These are phyloP conservation scores for Xenoacremonium recifei DNA, from an alignment of 2,329 filamentous ascomycete genomes.

Conservation along the genomic window DNA sequence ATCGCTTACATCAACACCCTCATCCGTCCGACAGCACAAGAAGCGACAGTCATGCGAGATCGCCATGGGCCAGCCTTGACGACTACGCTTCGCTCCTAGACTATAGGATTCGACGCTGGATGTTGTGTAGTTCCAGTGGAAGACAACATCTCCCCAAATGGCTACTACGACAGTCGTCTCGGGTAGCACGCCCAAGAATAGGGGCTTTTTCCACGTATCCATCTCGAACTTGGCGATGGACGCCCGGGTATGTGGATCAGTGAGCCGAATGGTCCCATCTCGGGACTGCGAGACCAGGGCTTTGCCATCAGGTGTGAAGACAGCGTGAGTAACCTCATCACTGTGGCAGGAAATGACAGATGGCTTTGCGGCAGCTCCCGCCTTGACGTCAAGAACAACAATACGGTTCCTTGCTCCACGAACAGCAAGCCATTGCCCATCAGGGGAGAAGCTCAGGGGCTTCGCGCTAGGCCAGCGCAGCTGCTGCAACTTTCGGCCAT, in stretches of 20 bases:
- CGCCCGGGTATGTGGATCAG: slow-evolving; percentile 13
- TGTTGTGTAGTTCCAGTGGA: slow-evolving; percentile 31
- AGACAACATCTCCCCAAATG: slow-evolving; percentile 34
- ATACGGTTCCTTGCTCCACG: slow-evolving; percentile 20
- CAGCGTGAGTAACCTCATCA: slow-evolving; percentile 24
- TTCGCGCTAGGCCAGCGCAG: slow-evolving; percentile 20
- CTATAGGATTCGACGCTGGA: slow-evolving; percentile 30
- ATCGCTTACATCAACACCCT: slow-evolving; percentile 35
- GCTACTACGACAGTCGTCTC: slow-evolving; percentile 30
- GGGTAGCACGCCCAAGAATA: slow-evolving; percentile 25
- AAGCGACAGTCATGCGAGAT: slow-evolving; percentile 36
- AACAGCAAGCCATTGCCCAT: slow-evolving; percentile 23
- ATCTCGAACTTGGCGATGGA: slow-evolving; percentile 28
- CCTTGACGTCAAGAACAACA: slow-evolving; percentile 17
- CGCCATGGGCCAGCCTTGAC: slow-evolving; percentile 35
- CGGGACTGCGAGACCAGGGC: slow-evolving; percentile 23
- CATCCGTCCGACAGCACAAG: slow-evolving; percentile 33
- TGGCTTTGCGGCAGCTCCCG: slow-evolving; percentile 10
- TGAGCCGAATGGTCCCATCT: slow-evolving; percentile 28
- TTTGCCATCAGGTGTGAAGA: slow-evolving; percentile 24
- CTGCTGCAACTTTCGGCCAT: slow-evolving; percentile 15
- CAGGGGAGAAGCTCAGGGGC: slow-evolving; percentile 23
- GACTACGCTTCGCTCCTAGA: slow-evolving; percentile 27
- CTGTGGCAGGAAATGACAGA: slow-evolving; percentile 20
- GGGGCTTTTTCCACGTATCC: slow-evolving; percentile 26